These are phyloP conservation scores for Taphrina flavorubra DNA, from an alignment of 1,139 yeast species.

Conservation along the genomic window DNA sequence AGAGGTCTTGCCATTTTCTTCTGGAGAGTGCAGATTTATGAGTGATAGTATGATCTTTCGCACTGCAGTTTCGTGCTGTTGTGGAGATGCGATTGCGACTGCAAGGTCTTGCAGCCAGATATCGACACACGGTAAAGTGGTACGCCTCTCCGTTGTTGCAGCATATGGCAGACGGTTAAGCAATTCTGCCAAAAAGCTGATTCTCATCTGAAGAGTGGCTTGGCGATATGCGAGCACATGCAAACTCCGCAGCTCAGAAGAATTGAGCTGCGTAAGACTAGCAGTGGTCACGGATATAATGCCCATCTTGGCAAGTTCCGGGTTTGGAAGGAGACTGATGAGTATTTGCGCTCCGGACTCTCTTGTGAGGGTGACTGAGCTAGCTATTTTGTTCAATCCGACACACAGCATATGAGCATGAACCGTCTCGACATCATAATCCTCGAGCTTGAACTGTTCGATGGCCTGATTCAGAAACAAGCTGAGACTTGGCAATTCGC, in stretches of 20 bases:
- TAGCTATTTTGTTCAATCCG: slow-evolving; percentile 4
- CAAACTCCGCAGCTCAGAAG: slow-evolving; percentile 16
- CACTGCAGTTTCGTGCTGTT: neutral
- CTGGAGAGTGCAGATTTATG: slow-evolving; percentile 9
- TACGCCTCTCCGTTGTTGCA: neutral
- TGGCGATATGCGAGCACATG: slow-evolving; percentile 1
- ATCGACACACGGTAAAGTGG: slow-evolving; percentile 15
- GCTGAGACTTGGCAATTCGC: slow-evolving; percentile 9
- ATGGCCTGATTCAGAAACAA: slow-evolving; percentile 1
- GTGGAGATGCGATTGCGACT: neutral
- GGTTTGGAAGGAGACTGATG: neutral
- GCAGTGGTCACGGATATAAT: neutral
- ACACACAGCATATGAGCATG: slow-evolving; percentile 13
- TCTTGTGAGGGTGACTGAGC: neutral
- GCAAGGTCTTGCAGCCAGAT: slow-evolving; percentile 18
- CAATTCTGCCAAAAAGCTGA: slow-evolving; percentile 6
- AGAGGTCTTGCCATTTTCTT: neutral
- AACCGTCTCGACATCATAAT: slow-evolving; percentile 4
- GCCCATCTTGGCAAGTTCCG: slow-evolving; percentile 3
- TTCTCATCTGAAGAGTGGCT: neutral
- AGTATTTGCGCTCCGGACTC: slow-evolving; percentile 23
- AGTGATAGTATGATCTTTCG: slow-evolving; percentile 10
- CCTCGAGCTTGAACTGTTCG: neutral
- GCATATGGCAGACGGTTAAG: slow-evolving; percentile 12
- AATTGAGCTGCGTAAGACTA: neutral